Evolutionary conservation across 2,329 filamentous ascomycete species (phyloP).

Genomic region (Ceratocystis variospora): DNA sequence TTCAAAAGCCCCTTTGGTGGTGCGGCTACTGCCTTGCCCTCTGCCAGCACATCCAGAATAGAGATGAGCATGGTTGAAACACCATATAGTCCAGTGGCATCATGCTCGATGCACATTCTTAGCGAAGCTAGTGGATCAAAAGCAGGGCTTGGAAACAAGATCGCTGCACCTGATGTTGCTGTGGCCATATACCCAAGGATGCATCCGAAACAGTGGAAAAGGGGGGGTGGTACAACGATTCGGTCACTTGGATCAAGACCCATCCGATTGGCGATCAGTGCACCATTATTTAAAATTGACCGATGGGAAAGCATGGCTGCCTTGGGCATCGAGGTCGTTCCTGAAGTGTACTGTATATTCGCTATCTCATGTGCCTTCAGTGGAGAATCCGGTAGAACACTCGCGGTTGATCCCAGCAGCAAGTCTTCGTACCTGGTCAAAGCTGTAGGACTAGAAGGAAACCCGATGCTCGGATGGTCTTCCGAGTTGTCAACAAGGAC

Average conservation of each 20-base stretch:
- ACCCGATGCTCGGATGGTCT: slow-evolving; percentile 34
- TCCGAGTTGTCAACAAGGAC: slow-evolving; percentile 66
- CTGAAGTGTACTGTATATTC: slow-evolving; percentile 94
- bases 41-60: slow-evolving; percentile 61
- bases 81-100: slow-evolving; percentile 60
- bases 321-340: slow-evolving; percentile 84
- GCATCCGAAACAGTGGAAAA: slow-evolving; percentile 84
- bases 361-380: slow-evolving; percentile 55
- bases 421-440: slow-evolving; percentile 36
- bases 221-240: slow-evolving; percentile 70
- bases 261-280: slow-evolving; percentile 75
- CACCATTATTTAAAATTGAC: slow-evolving; percentile 85
- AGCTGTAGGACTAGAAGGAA: slow-evolving; percentile 30
- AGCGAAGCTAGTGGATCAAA: slow-evolving; percentile 70
- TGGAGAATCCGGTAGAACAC: slow-evolving; percentile 32
- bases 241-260: slow-evolving; percentile 58
- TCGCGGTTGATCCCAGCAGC: slow-evolving; percentile 24
- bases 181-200: slow-evolving; percentile 95
- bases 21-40: slow-evolving; percentile 24
- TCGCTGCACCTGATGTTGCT: slow-evolving; percentile 61
- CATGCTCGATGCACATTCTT: slow-evolving; percentile 37
- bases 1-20: slow-evolving; percentile 46
- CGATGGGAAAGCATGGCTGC: slow-evolving; percentile 78
- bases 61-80: slow-evolving; percentile 93
- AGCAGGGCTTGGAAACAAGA: slow-evolving; percentile 74